Evolutionary conservation across 2,329 filamentous ascomycete species (phyloP), one percentile per base, ranked within the genome.

Genomic region (Neofusicoccum ribis): DNA sequence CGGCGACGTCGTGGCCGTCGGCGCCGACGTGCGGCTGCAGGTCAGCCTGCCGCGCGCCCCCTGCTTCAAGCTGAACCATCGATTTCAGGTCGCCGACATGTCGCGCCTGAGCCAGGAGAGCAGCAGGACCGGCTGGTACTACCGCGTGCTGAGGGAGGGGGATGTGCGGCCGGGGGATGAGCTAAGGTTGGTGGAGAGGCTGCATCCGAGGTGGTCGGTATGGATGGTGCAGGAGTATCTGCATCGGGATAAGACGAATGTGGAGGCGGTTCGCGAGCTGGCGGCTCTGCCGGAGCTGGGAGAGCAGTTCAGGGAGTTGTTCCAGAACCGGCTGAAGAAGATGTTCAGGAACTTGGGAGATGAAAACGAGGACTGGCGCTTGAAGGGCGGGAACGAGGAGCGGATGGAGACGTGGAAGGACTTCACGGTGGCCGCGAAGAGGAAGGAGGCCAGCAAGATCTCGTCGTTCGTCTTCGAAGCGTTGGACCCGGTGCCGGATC

Each of bases 61-160:
- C 9, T 90, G 88, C 76, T 90, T 85, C 77, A 90, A 90, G 72
- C 81, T 90, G 8, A 90, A 90, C 71, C 87, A 89, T 69, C 85
- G 88, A 1, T 90, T 90, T 73, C 81, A 84, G 39, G 77, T 88
- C 9, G 86, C 85, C 69, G 84, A 87, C 67, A 89, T 90, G 74
- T 85, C 87, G 3, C 83, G 83, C 0, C 78, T 81, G 20, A 85
- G 86, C 0, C 88, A 85, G 75, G 80, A 82, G 67, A 78, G 78
- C 1, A 84, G 84, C 65, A 82, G 87, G 1, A 89, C 87, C 0
- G 88, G 88, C 0, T 90, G 87, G 88, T 85, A 89, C 71, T 89
- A 89, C 68, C 83, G 87, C 2, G 84, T 90, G 1, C 71, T 89
- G 15, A 77, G 78, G 2, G 81, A 84, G 37, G 88, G 88, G 0